These are phyloP conservation scores for Venturia asperata DNA, from an alignment of 2,329 filamentous ascomycete species.

Conservation along the genomic window DNA sequence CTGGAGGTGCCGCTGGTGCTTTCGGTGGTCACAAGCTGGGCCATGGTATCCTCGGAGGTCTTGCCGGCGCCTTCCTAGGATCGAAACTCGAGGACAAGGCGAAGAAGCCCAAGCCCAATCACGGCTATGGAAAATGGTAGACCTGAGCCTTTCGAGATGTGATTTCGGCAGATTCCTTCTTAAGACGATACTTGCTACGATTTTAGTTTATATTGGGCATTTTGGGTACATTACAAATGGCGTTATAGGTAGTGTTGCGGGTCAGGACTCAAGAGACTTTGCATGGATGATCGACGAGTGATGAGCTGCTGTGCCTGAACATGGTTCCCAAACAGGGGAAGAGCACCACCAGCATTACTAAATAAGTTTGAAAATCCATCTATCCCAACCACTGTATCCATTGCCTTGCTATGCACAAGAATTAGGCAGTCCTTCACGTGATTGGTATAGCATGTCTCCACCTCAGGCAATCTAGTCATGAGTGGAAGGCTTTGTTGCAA, in stretches of 20 bases:
- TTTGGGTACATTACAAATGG: background rate
- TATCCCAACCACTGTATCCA: background rate
- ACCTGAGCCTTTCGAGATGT: background rate
- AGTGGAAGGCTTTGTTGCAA: no score
- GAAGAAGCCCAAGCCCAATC: conserved; percentile 31
- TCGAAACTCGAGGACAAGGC: conserved; percentile 48
- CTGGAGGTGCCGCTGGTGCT: conserved; percentile 51
- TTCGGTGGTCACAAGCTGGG: conserved; percentile 50
- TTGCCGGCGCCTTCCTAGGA: conserved; percentile 51
- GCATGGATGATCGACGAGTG: conserved; percentile 5
- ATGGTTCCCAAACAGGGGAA: background rate
- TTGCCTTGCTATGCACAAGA: background rate
- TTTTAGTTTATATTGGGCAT: background rate
- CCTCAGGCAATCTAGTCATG: no score
- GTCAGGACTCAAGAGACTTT: background rate
- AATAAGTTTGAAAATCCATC: background rate
- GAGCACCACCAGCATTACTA: background rate
- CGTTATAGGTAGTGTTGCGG: background rate
- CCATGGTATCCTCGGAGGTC: conserved; percentile 50
- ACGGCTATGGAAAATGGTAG: conserved; percentile 17
- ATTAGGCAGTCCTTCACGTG: background rate
- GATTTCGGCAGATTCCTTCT: background rate
- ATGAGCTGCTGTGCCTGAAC: background rate
- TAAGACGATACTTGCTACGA: background rate
- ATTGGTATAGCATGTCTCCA: background rate